Percentiles rank a stretch among this genome's conserved stretches.
phyloP scores from a whole-genome alignment of 1,284 basidiomycete genomes.

The Mycocalia duriaeana region DNA sequence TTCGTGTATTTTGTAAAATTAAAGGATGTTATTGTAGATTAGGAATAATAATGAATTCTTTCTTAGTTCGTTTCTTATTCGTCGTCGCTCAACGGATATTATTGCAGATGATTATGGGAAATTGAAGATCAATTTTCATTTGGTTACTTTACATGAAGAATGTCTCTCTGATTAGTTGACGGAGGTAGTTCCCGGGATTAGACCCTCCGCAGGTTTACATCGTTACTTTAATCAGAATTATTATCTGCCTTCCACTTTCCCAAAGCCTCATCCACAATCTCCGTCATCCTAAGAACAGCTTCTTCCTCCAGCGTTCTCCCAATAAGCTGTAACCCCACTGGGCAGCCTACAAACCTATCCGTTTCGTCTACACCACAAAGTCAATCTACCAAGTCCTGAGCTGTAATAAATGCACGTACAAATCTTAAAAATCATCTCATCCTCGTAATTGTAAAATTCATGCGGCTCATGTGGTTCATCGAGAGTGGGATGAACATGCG shows the following conservation, averaged over 20 bases:
- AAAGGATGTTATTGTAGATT: too few relatives aligned
- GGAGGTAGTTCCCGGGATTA: too few relatives aligned
- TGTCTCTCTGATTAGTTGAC: too few relatives aligned
- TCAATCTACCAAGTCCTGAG: not conserved
- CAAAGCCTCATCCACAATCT: slow-evolving; percentile 42
- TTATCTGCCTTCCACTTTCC: slow-evolving; percentile 19
- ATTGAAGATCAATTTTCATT: too few relatives aligned
- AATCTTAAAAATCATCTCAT: slow-evolving; percentile 47
- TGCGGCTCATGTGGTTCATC: slow-evolving; percentile 39
- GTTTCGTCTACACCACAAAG: slow-evolving; percentile 46
- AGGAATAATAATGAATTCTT: too few relatives aligned
- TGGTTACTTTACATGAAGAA: too few relatives aligned
- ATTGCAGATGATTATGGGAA: too few relatives aligned
- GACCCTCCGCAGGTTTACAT: too few relatives aligned
- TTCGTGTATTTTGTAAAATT: too few relatives aligned
- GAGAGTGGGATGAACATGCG: slow-evolving; percentile 42
- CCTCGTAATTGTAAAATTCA: slow-evolving; percentile 46
- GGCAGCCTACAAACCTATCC: slow-evolving; percentile 51
- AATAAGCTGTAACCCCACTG: slow-evolving; percentile 65
- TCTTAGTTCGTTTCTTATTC: too few relatives aligned
- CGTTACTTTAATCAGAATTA: too few relatives aligned
- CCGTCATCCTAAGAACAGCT: slow-evolving; percentile 52
- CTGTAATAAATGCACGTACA: slow-evolving; percentile 42
- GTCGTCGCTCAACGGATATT: too few relatives aligned
- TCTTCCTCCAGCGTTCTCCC: slow-evolving; percentile 63